Evolutionary conservation across 495 filamentous ascomycete genomes (phyloP).

Genomic region (Elaphomyces granulatus): DNA sequence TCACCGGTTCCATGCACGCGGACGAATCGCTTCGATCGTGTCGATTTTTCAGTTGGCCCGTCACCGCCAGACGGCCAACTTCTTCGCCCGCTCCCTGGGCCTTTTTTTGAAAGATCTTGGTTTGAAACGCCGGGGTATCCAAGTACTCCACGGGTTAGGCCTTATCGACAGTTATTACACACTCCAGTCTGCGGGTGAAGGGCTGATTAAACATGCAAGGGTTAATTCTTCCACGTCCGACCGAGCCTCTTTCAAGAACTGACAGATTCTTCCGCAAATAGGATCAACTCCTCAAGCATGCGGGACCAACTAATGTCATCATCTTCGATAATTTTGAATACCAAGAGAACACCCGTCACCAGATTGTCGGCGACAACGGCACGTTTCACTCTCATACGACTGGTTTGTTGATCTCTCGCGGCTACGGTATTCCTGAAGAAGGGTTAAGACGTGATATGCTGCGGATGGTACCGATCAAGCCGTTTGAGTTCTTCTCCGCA

Average conservation of each 20-base stretch:
- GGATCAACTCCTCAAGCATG: no score
- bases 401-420: no score
- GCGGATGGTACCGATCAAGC: neutral
- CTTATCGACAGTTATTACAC: neutral
- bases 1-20: neutral
- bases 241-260: neutral
- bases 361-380: neutral
- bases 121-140: neutral
- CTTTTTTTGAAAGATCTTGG: neutral
- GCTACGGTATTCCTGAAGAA: no score
- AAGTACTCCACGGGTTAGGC: neutral
- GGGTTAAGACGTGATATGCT: no score
- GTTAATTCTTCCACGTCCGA: neutral
- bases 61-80: neutral
- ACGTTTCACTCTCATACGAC: neutral
- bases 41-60: neutral
- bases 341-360: neutral
- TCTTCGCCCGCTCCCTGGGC: neutral
- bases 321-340: neutral
- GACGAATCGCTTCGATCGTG: neutral
- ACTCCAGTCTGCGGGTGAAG: neutral
- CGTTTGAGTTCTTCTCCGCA: neutral
- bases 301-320: neutral
- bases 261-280: neutral
- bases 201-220: neutral